Evolutionary conservation across 2,329 filamentous ascomycete species (phyloP).

Genomic region (Shiraia sp.): DNA sequence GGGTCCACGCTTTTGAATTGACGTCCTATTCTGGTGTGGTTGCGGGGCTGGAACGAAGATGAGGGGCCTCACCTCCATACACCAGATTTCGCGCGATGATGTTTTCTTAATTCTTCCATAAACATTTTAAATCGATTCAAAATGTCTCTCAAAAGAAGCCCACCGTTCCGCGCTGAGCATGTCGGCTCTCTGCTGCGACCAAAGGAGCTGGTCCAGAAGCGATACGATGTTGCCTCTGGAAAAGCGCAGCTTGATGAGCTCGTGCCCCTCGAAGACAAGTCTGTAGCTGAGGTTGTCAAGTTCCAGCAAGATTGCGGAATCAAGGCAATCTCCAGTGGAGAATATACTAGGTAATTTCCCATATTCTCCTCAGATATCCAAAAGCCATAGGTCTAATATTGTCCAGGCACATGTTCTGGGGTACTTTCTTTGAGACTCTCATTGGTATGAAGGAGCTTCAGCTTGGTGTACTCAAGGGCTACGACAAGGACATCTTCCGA

Average conservation of each 20-base stretch:
- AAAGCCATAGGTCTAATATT: constrained; percentile 11
- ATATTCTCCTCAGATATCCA: not conserved
- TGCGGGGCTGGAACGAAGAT: constrained; percentile 28
- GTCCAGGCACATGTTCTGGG: constrained; percentile 58
- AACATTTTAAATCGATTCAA: constrained; percentile 30
- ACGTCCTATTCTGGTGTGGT: constrained; percentile 17
- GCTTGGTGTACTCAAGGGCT: constrained; percentile 49
- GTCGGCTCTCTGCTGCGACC: constrained; percentile 73
- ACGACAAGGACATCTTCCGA: constrained; percentile 58
- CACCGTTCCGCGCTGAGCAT: constrained; percentile 73
- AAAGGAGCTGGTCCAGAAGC: constrained; percentile 61
- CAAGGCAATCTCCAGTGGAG: constrained; percentile 68
- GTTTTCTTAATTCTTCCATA: constrained; percentile 6
- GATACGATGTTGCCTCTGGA: constrained; percentile 56
- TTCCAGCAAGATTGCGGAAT: constrained; percentile 67
- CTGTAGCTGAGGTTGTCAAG: constrained; percentile 67
- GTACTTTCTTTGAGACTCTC: constrained; percentile 59
- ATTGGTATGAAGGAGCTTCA: constrained; percentile 59
- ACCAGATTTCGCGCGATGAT: constrained; percentile 7
- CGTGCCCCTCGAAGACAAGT: constrained; percentile 64
- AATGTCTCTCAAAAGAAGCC: constrained; percentile 43
- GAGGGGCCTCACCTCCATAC: constrained; percentile 20
- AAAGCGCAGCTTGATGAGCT: constrained; percentile 55
- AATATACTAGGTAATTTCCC: constrained; percentile 55
- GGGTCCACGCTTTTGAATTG: constrained; percentile 14